Conservation (phyloP, 495 filamentous ascomycete species). For the Stereocaulon alpinum region DNA sequence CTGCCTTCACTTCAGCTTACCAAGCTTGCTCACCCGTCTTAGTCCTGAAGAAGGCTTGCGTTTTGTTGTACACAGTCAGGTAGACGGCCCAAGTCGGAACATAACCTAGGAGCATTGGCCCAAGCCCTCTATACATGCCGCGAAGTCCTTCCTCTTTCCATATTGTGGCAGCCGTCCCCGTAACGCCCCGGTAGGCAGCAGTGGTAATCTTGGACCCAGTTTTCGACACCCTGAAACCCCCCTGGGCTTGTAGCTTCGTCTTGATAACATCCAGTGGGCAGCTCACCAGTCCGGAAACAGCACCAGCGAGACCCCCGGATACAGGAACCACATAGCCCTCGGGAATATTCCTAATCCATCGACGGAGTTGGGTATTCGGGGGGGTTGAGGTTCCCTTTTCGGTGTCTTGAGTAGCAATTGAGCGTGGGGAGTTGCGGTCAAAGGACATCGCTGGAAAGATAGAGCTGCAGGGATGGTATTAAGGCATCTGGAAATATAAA, state of each 20-base stretch:
- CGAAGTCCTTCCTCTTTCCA: conserved; percentile 78
- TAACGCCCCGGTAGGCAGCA: conserved; percentile 65
- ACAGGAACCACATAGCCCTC: conserved; percentile 50
- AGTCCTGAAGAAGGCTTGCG: conserved; percentile 60
- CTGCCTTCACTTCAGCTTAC: background rate
- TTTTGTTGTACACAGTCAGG: conserved; percentile 86
- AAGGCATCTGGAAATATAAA: conserved; percentile 7
- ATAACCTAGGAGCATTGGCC: conserved; percentile 90
- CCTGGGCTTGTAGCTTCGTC: conserved; percentile 94
- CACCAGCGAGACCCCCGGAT: conserved; percentile 76
- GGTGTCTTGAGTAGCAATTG: conserved; percentile 19
- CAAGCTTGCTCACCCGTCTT: conserved; percentile 47
- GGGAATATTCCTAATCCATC: conserved; percentile 40
- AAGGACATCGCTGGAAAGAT: conserved; percentile 21
- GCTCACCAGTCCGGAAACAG: conserved; percentile 86
- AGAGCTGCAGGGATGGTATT: background rate
- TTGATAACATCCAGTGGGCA: conserved; percentile 99
- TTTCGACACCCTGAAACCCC: conserved; percentile 50
- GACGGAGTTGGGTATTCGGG: conserved; percentile 46
- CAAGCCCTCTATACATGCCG: conserved; percentile 87
- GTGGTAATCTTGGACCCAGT: conserved; percentile 38
- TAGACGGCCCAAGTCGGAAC: conserved; percentile 97
- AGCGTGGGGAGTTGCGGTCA: conserved; percentile 17
- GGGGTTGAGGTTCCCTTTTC: conserved; percentile 13
- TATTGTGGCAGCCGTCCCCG: conserved; percentile 77